These are phyloP conservation scores for Trichoderma oligosporum DNA, from an alignment of 2,329 filamentous ascomycete species.

Conservation along the genomic window DNA sequence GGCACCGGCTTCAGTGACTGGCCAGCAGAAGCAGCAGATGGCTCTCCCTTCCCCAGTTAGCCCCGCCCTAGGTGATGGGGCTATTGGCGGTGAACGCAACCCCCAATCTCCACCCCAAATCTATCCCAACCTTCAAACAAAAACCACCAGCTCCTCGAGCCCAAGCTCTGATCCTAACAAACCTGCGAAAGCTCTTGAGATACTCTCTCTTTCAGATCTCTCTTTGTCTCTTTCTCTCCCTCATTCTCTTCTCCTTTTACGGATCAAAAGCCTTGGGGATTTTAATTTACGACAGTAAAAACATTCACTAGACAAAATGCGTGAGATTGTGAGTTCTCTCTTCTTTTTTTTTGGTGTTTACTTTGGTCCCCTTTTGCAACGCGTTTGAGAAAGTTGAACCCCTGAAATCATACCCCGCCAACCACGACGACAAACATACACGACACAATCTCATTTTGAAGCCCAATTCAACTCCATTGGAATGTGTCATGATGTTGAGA, in stretches of 20 bases:
- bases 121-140: conserved; percentile 13
- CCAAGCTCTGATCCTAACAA: conserved; percentile 22
- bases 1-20: neutral
- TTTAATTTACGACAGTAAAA: conserved; percentile 27
- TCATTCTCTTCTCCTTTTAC: conserved; percentile 19
- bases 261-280: neutral
- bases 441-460: neutral
- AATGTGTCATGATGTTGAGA: neutral
- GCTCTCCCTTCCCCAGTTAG: conserved; percentile 6
- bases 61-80: conserved; percentile 18
- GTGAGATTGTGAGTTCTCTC: conserved; percentile 60
- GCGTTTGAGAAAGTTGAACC: conserved; percentile 36
- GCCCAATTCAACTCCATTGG: conserved; percentile 5
- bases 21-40: neutral
- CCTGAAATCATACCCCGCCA: conserved; percentile 37
- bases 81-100: conserved; percentile 30
- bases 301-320: conserved; percentile 50
- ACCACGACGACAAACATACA: neutral
- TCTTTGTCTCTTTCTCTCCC: conserved; percentile 18
- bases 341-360: neutral
- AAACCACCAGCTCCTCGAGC: conserved; percentile 16
- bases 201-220: conserved; percentile 22
- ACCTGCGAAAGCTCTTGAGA: conserved; percentile 36
- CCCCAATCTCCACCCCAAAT: conserved; percentile 11
- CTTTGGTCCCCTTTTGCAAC: conserved; percentile 29